Evolutionary conservation across 768 basidiomycete species (phyloP).

Genomic region (Asterophora lycoperdoides): DNA sequence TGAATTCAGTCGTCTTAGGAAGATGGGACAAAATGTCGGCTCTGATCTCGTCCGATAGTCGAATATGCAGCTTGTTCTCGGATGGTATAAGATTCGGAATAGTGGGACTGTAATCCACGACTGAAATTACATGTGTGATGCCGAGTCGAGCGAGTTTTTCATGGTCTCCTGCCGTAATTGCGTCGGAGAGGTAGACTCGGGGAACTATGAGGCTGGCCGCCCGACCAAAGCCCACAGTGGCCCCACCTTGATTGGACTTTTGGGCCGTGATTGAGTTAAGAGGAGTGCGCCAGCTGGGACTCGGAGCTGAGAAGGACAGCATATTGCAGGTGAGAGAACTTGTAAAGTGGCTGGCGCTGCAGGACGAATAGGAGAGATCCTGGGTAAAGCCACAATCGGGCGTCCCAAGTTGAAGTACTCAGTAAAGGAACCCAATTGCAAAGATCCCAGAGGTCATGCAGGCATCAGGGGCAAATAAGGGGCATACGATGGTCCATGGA

Average conservation of each 20-base stretch:
- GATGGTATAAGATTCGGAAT: conserved; percentile 42
- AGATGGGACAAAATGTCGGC: conserved; percentile 32
- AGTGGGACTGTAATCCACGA: conserved; percentile 47
- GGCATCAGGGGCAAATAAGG: too few species aligned
- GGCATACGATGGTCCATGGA: too few species aligned
- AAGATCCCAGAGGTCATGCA: too few species aligned
- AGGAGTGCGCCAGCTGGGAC: conserved; percentile 23
- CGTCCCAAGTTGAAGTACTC: too few species aligned
- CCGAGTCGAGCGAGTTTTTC: conserved; percentile 50
- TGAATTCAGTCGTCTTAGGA: conserved; percentile 34
- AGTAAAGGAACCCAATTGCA: too few species aligned
- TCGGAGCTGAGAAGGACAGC: conserved; percentile 31
- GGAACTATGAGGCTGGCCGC: conserved; percentile 37
- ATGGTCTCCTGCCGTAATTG: conserved; percentile 47
- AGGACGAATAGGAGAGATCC: too few species aligned
- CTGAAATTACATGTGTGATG: conserved; percentile 71
- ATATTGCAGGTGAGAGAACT: conserved; percentile 13
- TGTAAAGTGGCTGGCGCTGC: too few species aligned
- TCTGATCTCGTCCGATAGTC: conserved; percentile 26
- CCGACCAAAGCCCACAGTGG: conserved; percentile 8
- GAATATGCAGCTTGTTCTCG: conserved; percentile 47
- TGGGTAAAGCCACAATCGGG: too few species aligned
- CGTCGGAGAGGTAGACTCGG: conserved; percentile 62
- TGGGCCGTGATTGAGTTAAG: conserved; percentile 14
- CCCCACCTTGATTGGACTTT: conserved; percentile 8